Evolutionary conservation across 305 asterid species (phyloP), one percentile per base, ranked within the genome.

Genomic region (Fraxinus velutina): DNA sequence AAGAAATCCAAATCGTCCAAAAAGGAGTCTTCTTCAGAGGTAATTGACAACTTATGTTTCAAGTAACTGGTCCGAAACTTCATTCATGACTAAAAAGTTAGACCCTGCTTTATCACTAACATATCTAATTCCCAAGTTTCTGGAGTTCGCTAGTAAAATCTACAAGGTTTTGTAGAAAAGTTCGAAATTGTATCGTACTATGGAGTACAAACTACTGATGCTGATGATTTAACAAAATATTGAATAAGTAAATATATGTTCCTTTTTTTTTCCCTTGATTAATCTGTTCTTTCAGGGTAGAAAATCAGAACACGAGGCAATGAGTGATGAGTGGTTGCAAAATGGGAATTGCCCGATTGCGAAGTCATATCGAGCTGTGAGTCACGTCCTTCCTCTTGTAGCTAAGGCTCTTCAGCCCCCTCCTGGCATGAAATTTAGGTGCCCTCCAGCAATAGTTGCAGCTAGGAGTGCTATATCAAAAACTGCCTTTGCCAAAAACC

Each of bases 271-370:
- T 50, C 33, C 60, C 50, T 78, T 70, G 19, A 50, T 50, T 50
- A 50, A 1, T 50, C 62, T 81, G 73, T 60, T 82, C 71, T 86
- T 76, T 83, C 88, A 94, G 98, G 94, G 91, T 64, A 90, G 85
- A 44, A 85, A 85, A 36, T 84, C 92, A 13, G 81, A 86, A 47
- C 99, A 93, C 24, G 62, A 50, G 22, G 62, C 22, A 50, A 50
- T 50, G 62, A 50, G 62, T 2, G 22, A 55, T 5, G 96, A 94
- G 83, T 95, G 99, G 99, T 80, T 95, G 77, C 90, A 92, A 83
- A 92, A 70, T 5, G 98, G 98, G 33, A 90, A 90, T 72, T 94
- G 98, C 86, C 98, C 98, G 5, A 91, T 94, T 44, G 98, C 98
- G 0, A 94, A 92, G 90, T 94, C 98, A 4, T 94, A 88, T 78